Base-by-base conservation (phyloP, 129 eudicot species). In the Flaveria linearis region DNA sequence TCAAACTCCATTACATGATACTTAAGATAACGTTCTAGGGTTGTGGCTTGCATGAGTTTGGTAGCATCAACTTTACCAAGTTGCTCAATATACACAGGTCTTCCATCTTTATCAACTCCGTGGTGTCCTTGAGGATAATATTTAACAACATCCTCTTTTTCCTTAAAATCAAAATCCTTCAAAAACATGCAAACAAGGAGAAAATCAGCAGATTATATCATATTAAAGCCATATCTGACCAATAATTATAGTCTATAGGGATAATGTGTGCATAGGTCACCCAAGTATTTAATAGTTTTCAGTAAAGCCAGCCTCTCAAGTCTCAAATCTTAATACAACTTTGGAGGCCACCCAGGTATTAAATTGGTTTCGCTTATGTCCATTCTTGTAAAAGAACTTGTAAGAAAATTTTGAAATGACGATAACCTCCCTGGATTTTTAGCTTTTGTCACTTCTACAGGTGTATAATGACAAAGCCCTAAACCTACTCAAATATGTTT, bases 111-210 rank as follows among this genome's bases (percentile, higher is more conserved):
- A 78, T 95, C 99, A 80, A 95, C 97, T 6, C 99, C 99, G 16
- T 95, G 99, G 76, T 95, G 96, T 68, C 99, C 99, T 84, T 95
- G 99, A 46, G 99, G 99, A 73, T 95, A 95, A 82, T 95, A 75
- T 72, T 87, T 74, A 53, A 89, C 72, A 28, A 95, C 99, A 74
- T 95, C 96, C 8, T 89, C 97, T 75, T 50, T 92, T 85, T 95
- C 99, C 74, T 87, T 86, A 67, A 95, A 95, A 9, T 91, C 96
- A 45, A 86, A 95, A 56, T 95, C 97, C 99, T 95, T 61, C 52
- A 23, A 18, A 11, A 52, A 22, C 36, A 45, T n/a, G 17, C 64
- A 64, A 25, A 51, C 16, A 66, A 75, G 70, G 17, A 53, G 5
- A 43, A 76, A 28, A 68, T 65, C 57, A 66, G 61, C 49, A 53